A percentile compares a stretch with the other conserved stretches of the same genome.
phyloP scores from a whole-genome alignment of 352 stramenopile species.

The Pythium coloratum region DNA sequence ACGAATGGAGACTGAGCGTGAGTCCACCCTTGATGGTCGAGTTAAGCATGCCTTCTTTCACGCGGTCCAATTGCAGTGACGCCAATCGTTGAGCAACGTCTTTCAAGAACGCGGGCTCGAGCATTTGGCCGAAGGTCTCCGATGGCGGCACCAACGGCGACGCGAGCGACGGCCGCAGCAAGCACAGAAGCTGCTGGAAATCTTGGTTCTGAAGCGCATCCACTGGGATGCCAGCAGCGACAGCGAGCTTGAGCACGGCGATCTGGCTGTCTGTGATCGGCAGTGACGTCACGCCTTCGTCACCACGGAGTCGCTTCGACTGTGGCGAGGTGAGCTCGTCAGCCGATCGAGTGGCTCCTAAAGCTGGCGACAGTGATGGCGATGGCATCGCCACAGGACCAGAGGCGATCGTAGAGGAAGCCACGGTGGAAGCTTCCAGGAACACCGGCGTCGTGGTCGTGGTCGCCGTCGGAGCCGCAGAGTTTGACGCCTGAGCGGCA shows the following conservation, averaged over 20 bases:
- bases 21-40: slow-evolving; percentile 80
- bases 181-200: slow-evolving; percentile 24
- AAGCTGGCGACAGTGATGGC: background rate
- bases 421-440: background rate
- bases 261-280: slow-evolving; percentile 18
- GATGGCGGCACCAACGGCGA: slow-evolving; percentile 2
- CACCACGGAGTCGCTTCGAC: slow-evolving; percentile 20
- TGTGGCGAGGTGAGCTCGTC: background rate
- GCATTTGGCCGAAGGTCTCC: slow-evolving; percentile 28
- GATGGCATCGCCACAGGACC: background rate
- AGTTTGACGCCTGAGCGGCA: background rate
- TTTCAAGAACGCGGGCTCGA: slow-evolving; percentile 37
- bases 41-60: slow-evolving; percentile 84
- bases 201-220: slow-evolving; percentile 25
- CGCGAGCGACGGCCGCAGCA: slow-evolving; percentile 21
- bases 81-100: slow-evolving; percentile 43
- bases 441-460: background rate
- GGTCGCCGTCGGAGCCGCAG: background rate
- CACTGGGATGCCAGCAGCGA: slow-evolving; percentile 14
- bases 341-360: background rate
- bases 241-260: slow-evolving; percentile 26
- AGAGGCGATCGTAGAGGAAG: background rate
- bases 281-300: slow-evolving; percentile 1
- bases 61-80: slow-evolving; percentile 56
- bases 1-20: slow-evolving; percentile 73